Evolutionary conservation across 2,329 filamentous ascomycete species (phyloP).

Genomic region (Uncinocarpus reesii): DNA sequence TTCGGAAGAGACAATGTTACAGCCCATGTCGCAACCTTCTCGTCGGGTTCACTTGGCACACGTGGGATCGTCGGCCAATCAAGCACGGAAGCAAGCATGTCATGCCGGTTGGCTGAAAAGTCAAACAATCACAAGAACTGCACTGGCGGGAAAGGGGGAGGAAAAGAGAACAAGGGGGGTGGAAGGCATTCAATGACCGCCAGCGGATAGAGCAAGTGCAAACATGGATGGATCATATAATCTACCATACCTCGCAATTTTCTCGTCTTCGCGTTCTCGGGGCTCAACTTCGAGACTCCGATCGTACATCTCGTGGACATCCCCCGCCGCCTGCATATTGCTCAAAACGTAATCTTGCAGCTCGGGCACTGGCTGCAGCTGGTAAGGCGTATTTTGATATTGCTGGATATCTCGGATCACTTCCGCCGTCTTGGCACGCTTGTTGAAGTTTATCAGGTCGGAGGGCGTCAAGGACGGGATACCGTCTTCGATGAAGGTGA

Average conservation of each 20-base stretch:
- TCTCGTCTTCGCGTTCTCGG: constrained; percentile 93
- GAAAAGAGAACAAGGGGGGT: constrained; percentile 9
- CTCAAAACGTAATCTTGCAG: constrained; percentile 93
- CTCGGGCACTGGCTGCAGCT: constrained; percentile 76
- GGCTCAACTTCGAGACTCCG: constrained; percentile 89
- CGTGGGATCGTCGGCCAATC: constrained; percentile 22
- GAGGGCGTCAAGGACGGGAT: constrained; percentile 95
- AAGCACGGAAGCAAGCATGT: neutral
- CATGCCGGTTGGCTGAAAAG: neutral
- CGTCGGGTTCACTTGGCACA: constrained; percentile 6
- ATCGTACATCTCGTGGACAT: constrained; percentile 99
- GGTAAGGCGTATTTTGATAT: constrained; percentile 96
- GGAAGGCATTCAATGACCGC: constrained; percentile 10
- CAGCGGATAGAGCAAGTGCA: constrained; percentile 15
- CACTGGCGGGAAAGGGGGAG: constrained; percentile 9
- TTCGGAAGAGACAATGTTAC: neutral
- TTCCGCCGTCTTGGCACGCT: constrained; percentile 93
- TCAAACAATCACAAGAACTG: constrained; percentile 12
- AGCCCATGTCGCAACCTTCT: neutral
- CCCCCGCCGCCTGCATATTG: constrained; percentile 89
- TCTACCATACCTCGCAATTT: constrained; percentile 75
- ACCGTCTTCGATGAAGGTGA: constrained; percentile 97
- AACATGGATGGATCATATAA: constrained; percentile 17
- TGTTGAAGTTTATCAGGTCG: constrained; percentile 95
- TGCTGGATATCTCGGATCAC: constrained; percentile 98